A percentile compares a stretch with the other conserved stretches of the same genome.
Conservation (phyloP, 352 stramenopile species). For the Phytophthora hybrid region DNA sequence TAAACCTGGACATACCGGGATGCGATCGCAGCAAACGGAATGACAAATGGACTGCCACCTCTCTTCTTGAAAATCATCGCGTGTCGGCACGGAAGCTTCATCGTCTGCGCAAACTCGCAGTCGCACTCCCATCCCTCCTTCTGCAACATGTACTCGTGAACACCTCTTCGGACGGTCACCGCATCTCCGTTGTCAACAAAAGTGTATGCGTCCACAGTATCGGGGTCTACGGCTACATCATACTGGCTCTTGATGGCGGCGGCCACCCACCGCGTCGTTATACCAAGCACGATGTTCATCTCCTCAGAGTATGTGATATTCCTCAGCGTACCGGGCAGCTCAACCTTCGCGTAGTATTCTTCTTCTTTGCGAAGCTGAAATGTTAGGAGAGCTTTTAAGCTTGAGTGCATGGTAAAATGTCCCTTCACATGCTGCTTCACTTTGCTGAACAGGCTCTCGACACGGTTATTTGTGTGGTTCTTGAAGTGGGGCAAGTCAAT, state of each 20-base stretch:
- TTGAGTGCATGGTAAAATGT: neutral
- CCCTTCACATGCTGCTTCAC: slow-evolving; percentile 8
- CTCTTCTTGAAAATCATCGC: slow-evolving; percentile 10
- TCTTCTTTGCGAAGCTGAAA: neutral
- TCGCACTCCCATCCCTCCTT: slow-evolving; percentile 9
- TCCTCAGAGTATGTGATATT: slow-evolving; percentile 1
- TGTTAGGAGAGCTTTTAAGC: neutral
- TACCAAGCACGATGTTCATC: slow-evolving; percentile 1
- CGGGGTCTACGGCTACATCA: neutral
- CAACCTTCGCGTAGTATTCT: neutral
- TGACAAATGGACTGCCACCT: slow-evolving; percentile 8
- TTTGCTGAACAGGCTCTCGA: slow-evolving; percentile 16
- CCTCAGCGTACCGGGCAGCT: too few species aligned
- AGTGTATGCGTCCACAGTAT: neutral
- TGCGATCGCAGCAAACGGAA: slow-evolving; percentile 18
- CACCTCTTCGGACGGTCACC: neutral
- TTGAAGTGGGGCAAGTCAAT: neutral
- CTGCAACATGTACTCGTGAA: neutral
- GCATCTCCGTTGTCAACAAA: neutral
- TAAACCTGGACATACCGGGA: too few species aligned
- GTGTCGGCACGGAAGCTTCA: slow-evolving; percentile 14
- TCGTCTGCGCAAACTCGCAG: slow-evolving; percentile 4
- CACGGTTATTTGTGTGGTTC: neutral
- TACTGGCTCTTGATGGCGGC: neutral
- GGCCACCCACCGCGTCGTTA: slow-evolving; percentile 7